Evolutionary conservation across 2,329 filamentous ascomycete genomes (phyloP).

Genomic region (Cladophialophora exuberans): DNA sequence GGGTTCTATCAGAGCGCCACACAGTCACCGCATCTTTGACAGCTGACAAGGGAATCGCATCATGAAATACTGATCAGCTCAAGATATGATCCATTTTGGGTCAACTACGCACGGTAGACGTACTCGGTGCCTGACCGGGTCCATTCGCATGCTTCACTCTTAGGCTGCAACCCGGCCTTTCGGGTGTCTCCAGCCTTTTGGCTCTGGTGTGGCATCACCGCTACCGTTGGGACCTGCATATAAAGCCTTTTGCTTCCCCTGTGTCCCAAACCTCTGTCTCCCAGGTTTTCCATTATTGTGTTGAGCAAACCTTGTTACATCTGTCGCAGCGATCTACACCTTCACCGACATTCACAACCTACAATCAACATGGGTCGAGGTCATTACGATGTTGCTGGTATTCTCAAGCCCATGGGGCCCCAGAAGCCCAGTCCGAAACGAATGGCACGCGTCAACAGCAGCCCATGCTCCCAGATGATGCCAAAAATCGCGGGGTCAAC

Average conservation of each 20-base stretch:
- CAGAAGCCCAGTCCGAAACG: slow-evolving; percentile 26
- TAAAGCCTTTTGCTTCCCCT: slow-evolving; percentile 6
- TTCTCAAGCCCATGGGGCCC: slow-evolving; percentile 33
- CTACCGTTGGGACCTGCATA: slow-evolving; percentile 20
- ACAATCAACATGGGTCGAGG: slow-evolving; percentile 32
- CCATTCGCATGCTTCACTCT: slow-evolving; percentile 2
- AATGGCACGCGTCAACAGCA: not conserved
- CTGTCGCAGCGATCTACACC: not conserved
- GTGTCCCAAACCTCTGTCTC: not conserved
- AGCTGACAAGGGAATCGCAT: slow-evolving; percentile 18
- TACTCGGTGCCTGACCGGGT: slow-evolving; percentile 13
- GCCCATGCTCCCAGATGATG: not conserved
- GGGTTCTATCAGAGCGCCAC: slow-evolving; percentile 15
- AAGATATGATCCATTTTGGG: not conserved
- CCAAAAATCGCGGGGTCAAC: not conserved
- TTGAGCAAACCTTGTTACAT: not conserved
- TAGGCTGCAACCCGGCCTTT: slow-evolving; percentile 2
- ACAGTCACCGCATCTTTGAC: slow-evolving; percentile 30
- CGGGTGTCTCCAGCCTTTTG: not conserved
- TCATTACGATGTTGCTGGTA: slow-evolving; percentile 33
- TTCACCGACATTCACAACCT: slow-evolving; percentile 12
- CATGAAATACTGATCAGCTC: slow-evolving; percentile 14
- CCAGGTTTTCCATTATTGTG: not conserved
- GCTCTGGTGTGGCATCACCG: slow-evolving; percentile 12
- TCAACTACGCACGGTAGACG: slow-evolving; percentile 1